phyloP scores from a whole-genome alignment of 768 basidiomycete genomes.

The Rhodotorula diobovata region DNA sequence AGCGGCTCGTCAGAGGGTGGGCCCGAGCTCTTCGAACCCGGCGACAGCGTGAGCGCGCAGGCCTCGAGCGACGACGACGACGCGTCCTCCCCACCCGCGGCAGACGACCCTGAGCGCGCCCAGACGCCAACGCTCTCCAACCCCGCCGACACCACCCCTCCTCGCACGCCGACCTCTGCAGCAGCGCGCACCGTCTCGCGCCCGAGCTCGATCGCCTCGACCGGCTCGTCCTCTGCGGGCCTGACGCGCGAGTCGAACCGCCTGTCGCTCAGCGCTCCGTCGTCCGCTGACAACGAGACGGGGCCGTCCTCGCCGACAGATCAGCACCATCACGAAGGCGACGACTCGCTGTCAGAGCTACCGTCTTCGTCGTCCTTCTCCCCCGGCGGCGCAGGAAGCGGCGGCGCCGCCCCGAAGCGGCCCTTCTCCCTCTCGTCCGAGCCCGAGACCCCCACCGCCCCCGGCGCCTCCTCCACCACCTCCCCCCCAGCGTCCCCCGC shows the following conservation, averaged over 20 bases:
- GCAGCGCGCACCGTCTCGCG: not conserved
- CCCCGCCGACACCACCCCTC: not conserved
- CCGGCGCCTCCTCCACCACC: not conserved
- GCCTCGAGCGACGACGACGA: not conserved
- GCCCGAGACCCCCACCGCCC: slow-evolving; percentile 22
- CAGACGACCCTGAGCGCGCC: not conserved
- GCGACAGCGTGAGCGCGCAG: not conserved
- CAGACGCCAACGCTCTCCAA: not conserved
- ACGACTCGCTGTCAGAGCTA: not conserved
- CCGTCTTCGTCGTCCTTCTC: not conserved
- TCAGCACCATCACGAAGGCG: not conserved
- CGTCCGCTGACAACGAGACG: not conserved
- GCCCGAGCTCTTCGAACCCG: not conserved
- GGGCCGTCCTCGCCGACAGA: not conserved
- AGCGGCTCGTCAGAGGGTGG: not conserved
- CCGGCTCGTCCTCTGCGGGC: not conserved
- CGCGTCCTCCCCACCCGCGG: not conserved
- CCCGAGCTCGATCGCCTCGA: not conserved
- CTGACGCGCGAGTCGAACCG: not conserved
- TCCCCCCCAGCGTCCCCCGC: not conserved
- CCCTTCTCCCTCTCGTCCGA: slow-evolving; percentile 29
- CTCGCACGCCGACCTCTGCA: not conserved
- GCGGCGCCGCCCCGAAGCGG: slow-evolving; percentile 6
- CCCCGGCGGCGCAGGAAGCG: no score
- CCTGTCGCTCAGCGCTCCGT: not conserved